Percentiles rank a stretch among this genome's conserved stretches.
Conservation (phyloP, 2,329 filamentous ascomycete species). For the Aureobasidium sp. region DNA sequence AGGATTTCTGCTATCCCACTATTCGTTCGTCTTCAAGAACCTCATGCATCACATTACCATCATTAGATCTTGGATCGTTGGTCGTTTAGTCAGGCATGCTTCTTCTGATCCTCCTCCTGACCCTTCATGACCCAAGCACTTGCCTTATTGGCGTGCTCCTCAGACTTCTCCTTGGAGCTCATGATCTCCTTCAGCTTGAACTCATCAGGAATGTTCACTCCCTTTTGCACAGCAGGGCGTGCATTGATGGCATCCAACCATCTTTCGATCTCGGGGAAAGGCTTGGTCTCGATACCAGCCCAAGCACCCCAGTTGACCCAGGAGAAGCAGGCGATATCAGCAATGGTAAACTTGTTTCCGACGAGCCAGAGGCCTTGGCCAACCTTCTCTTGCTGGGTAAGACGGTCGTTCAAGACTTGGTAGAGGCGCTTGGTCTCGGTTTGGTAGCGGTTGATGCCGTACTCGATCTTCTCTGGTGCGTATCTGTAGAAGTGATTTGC, state of each 20-base stretch:
- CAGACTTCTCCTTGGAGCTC: conserved; percentile 32
- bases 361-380: conserved; percentile 37
- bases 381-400: conserved; percentile 24
- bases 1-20: not conserved
- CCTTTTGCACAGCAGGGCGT: conserved; percentile 28
- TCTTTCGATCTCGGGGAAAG: conserved; percentile 26
- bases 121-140: conserved; percentile 33
- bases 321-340: conserved; percentile 40
- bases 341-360: conserved; percentile 42
- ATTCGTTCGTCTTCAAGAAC: not conserved
- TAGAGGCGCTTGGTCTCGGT: conserved; percentile 44
- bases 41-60: not conserved
- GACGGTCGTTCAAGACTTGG: conserved; percentile 38
- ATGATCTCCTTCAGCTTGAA: conserved; percentile 34
- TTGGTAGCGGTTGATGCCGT: conserved; percentile 41
- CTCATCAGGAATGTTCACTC: conserved; percentile 30
- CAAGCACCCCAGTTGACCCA: conserved; percentile 42
- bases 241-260: conserved; percentile 31
- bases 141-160: conserved; percentile 33
- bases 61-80: not conserved
- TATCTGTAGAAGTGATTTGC: conserved; percentile 44
- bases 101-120: conserved; percentile 34
- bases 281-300: conserved; percentile 29
- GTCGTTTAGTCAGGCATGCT: conserved; percentile 24
- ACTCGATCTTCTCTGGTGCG: conserved; percentile 37